Percentiles rank a stretch among this genome's conserved stretches.
Conservation (phyloP, 2,329 filamentous ascomycete species). For the Pyrenochaeta sp. region DNA sequence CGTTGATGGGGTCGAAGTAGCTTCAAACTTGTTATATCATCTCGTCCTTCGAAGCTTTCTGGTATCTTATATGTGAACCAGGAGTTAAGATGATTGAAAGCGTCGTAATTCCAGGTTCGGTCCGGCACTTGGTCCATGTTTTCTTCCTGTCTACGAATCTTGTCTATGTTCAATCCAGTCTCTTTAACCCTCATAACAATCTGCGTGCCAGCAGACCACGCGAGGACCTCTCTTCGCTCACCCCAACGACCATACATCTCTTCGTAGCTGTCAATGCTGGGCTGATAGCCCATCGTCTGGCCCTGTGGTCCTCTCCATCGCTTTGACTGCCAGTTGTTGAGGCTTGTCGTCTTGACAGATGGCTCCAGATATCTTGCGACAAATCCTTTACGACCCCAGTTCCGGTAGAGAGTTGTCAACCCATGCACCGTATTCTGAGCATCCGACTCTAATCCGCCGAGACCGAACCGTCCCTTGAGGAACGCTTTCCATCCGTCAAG, state of each 20-base stretch:
- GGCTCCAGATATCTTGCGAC: constrained; percentile 63
- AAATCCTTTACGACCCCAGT: constrained; percentile 65
- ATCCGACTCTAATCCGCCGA: constrained; percentile 34
- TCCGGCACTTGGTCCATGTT: constrained; percentile 14
- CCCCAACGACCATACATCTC: constrained; percentile 50
- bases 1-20: constrained; percentile 57
- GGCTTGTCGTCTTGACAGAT: constrained; percentile 43
- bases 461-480: constrained; percentile 40
- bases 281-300: constrained; percentile 67
- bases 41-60: constrained; percentile 59
- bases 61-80: constrained; percentile 64
- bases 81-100: constrained; percentile 44
- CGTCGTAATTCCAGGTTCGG: constrained; percentile 38
- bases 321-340: constrained; percentile 44
- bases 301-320: constrained; percentile 54
- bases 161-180: constrained; percentile 42
- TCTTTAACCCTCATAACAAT: constrained; percentile 61
- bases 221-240: constrained; percentile 64
- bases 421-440: constrained; percentile 57
- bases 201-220: constrained; percentile 68
- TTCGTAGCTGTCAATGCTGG: constrained; percentile 67
- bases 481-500: constrained; percentile 47
- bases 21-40: constrained; percentile 68
- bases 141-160: constrained; percentile 30
- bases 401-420: constrained; percentile 64